phyloP scores from a whole-genome alignment of 139 green algal species.

The Coelastrella sp. region DNA sequence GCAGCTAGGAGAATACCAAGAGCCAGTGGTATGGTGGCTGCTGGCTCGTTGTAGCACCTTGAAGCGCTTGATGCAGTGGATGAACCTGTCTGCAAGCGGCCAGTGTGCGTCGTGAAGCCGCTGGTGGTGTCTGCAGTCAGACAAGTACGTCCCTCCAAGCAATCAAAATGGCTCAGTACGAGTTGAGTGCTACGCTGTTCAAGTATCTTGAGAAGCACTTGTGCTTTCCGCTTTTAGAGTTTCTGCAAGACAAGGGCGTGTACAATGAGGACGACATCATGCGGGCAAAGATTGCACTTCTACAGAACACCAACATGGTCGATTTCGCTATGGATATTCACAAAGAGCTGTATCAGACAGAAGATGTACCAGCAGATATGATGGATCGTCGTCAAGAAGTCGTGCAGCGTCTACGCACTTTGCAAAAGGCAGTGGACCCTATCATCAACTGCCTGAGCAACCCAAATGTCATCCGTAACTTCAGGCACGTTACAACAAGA shows the following conservation, averaged over 20 bases:
- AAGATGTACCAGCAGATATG: slow-evolving; percentile 71
- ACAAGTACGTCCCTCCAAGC: not conserved
- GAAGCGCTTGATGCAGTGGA: not conserved
- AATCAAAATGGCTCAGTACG: slow-evolving; percentile 63
- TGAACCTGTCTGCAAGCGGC: not conserved
- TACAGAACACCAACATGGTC: slow-evolving; percentile 99
- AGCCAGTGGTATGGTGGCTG: not conserved
- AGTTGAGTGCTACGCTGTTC: slow-evolving; percentile 77
- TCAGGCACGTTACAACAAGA: slow-evolving; percentile 51
- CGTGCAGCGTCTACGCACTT: slow-evolving; percentile 70
- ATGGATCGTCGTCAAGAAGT: slow-evolving; percentile 72
- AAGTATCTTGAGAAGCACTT: slow-evolving; percentile 93
- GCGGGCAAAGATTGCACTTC: slow-evolving; percentile 93
- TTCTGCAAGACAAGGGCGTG: slow-evolving; percentile 86
- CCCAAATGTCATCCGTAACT: slow-evolving; percentile 88
- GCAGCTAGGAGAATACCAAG: not conserved
- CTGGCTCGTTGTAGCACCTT: not conserved
- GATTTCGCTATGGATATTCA: slow-evolving; percentile 98
- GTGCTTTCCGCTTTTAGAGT: slow-evolving; percentile 97
- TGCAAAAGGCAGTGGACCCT: slow-evolving; percentile 85
- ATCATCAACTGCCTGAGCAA: slow-evolving; percentile 95
- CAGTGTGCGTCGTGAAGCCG: not conserved
- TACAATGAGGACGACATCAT: slow-evolving; percentile 93
- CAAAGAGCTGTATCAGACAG: slow-evolving; percentile 84
- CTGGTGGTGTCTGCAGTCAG: not conserved